Evolutionary conservation across 176 grass and related monocot genomes (phyloP).

Genomic region (Avena atlantica): DNA sequence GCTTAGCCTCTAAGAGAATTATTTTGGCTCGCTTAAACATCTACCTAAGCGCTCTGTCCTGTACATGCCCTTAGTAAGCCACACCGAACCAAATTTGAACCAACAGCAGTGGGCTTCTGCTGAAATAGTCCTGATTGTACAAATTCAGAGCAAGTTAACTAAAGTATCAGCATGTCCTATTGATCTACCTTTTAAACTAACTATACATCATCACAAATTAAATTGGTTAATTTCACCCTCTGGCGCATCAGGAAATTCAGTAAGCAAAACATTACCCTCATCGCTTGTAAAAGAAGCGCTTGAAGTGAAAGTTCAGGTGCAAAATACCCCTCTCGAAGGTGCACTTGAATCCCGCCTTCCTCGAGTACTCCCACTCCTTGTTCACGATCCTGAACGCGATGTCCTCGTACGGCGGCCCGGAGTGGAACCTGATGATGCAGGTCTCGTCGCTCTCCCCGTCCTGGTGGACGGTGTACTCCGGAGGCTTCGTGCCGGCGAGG

Average conservation of each 20-base stretch:
- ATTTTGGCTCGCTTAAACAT: too few relatives aligned
- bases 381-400: constrained; percentile 54
- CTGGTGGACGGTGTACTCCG: constrained; percentile 45
- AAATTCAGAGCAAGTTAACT: background rate
- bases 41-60: too few relatives aligned
- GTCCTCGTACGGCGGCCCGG: constrained; percentile 49
- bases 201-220: background rate
- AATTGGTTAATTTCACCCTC: background rate
- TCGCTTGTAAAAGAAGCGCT: constrained; percentile 49
- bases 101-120: too few relatives aligned
- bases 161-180: background rate
- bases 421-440: constrained; percentile 54
- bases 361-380: constrained; percentile 51
- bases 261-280: background rate
- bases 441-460: constrained; percentile 35
- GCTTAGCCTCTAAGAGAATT: too few relatives aligned
- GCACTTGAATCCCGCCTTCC: constrained; percentile 50
- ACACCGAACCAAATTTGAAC: too few relatives aligned
- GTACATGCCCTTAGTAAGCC: too few relatives aligned
- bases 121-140: too few relatives aligned
- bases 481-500: background rate
- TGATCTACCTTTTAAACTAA: background rate
- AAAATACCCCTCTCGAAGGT: constrained; percentile 39
- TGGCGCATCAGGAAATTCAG: background rate
- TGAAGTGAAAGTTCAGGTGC: constrained; percentile 50